Base-by-base conservation (phyloP, 2,329 filamentous ascomycete species). In the Pseudogymnoascus sp. region DNA sequence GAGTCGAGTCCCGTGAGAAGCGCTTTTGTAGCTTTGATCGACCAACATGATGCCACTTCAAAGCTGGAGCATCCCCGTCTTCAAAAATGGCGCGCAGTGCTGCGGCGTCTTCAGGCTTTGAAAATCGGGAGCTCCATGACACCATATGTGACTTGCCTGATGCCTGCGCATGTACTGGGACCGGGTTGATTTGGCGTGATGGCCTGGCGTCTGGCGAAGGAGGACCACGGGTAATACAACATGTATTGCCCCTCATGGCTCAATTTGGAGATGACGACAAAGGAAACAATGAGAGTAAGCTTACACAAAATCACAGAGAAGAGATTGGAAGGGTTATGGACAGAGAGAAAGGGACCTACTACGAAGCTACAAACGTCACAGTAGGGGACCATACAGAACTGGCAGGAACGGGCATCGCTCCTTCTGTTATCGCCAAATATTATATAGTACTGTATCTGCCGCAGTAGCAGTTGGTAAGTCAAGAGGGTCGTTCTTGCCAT, bases 21-120 rank as follows among this genome's bases (percentile, higher is more conserved):
- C 77, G 79, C 40, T 64, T 69, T 50, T 76, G 75, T 63, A 77
- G 70, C 44, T 74, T 79, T 5, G 74, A 76, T 38, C 76, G 79
- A 33, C 85, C 77, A 2, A 73, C 73, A 33, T 76, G 76, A 10
- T 85, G 72, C 0, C 78, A 76, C 59, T 75, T 76, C 31, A 76
- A 72, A 17, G 77, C 75, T 2, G 77, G 78, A 59, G 80, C 75
- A 29, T 77, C 70, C 7, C 63, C 64, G 10, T 67, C 66, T 7
- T 60, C 66, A 33, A 71, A 72, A 50, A 73, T 69, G 1, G 68
- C 70, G 62, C 65, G 66, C 0, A 71, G 62, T 59, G 70, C 68
- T 17, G 64, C 59, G 17, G 59, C 63, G 42, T 70, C 67, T 44
- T 65, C 64, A 0, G 68, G 63, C 19, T 62, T 67, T 61, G 66